Evolutionary conservation across 345 rosid genomes (phyloP).

Genomic region (Balakata baccata): DNA sequence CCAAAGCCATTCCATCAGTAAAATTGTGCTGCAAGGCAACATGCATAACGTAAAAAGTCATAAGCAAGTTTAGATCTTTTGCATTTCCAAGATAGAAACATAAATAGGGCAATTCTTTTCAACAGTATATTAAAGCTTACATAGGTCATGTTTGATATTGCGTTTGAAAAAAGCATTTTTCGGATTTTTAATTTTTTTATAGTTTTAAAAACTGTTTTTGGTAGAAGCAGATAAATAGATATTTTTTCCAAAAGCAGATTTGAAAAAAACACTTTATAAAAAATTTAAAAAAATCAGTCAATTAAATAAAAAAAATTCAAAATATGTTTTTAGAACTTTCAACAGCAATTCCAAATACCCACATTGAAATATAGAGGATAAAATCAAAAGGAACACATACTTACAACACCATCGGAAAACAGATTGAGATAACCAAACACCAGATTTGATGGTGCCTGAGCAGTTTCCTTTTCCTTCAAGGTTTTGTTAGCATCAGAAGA

Average conservation of each 20-base stretch:
- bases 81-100: background rate
- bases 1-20: constrained; percentile 96
- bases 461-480: constrained; percentile 35
- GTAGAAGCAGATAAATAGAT: too few relatives aligned
- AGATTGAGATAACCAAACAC: constrained; percentile 98
- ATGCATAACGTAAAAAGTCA: constrained; percentile 3
- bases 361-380: constrained; percentile 2
- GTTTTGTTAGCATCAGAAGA: constrained; percentile 28
- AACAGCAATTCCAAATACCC: too few relatives aligned
- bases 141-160: too few relatives aligned
- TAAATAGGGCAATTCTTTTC: background rate
- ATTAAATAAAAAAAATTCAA: too few relatives aligned
- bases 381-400: constrained; percentile 36
- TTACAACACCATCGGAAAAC: constrained; percentile 98
- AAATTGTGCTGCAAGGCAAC: constrained; percentile 79
- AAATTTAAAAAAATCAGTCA: too few relatives aligned
- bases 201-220: too few relatives aligned
- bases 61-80: constrained; percentile 6
- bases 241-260: too few relatives aligned
- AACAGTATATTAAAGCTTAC: constrained; percentile 11
- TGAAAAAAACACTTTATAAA: too few relatives aligned
- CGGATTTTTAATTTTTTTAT: too few relatives aligned
- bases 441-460: constrained; percentile 54
- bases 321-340: too few relatives aligned
- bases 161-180: too few relatives aligned